Conservation (phyloP, 2,329 filamentous ascomycete genomes). For the Keithomyces neogunnii region DNA sequence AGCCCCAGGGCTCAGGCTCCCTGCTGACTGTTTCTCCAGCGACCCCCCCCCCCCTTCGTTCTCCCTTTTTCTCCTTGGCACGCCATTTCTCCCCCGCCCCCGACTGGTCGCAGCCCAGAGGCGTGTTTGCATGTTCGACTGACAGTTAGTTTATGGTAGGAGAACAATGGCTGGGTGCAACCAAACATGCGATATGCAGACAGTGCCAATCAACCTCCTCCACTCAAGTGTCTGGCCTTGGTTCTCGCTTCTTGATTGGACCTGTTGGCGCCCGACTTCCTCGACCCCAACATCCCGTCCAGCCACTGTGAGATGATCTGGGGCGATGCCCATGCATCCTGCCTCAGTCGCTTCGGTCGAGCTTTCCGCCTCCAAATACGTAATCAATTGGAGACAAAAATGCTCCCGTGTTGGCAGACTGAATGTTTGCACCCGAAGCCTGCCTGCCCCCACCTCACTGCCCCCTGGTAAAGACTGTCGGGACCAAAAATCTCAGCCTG, state of each 20-base stretch:
- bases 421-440: not conserved
- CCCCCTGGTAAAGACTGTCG: too few relatives aligned
- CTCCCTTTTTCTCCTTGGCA: not conserved
- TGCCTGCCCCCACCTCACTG: not conserved
- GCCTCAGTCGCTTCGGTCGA: not conserved
- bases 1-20: not conserved
- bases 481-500: too few relatives aligned
- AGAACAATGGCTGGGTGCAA: too few relatives aligned
- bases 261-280: slow-evolving; percentile 24
- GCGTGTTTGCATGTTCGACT: too few relatives aligned
- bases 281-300: slow-evolving; percentile 8
- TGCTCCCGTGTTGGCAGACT: too few relatives aligned
- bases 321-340: not conserved
- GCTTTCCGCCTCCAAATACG: too few relatives aligned
- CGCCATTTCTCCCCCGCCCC: too few relatives aligned
- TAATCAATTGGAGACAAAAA: too few relatives aligned
- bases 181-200: not conserved
- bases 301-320: slow-evolving; percentile 2
- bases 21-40: not conserved
- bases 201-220: not conserved
- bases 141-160: too few relatives aligned
- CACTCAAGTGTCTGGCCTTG: not conserved
- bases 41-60: not conserved
- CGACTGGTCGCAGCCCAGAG: too few relatives aligned
- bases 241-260: slow-evolving; percentile 21